These are phyloP conservation scores for Termitomyces sp. DNA, from an alignment of 768 basidiomycete genomes.

Conservation along the genomic window DNA sequence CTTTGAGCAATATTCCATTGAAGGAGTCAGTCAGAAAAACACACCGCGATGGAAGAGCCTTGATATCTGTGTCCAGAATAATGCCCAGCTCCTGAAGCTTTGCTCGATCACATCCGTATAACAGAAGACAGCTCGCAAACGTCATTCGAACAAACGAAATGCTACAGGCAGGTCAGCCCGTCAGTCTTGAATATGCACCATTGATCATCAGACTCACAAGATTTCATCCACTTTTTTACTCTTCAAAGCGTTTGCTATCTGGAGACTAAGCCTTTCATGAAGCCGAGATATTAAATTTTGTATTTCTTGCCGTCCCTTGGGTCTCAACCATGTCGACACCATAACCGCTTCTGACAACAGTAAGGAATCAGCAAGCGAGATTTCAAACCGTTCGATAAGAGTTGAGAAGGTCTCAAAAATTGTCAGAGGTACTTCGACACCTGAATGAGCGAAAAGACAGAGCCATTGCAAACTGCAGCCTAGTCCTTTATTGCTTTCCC, in stretches of 20 bases:
- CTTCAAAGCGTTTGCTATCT: slow-evolving; percentile 35
- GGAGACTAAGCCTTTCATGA: slow-evolving; percentile 38
- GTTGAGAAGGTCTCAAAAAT: slow-evolving; percentile 46
- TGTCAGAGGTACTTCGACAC: slow-evolving; percentile 55
- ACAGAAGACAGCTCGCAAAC: slow-evolving; percentile 54
- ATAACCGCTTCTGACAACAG: slow-evolving; percentile 53
- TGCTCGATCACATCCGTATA: slow-evolving; percentile 63
- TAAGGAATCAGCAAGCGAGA: slow-evolving; percentile 41
- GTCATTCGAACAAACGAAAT: slow-evolving; percentile 60
- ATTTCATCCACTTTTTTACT: slow-evolving; percentile 23
- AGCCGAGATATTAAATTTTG: slow-evolving; percentile 46
- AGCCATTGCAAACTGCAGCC: slow-evolving; percentile 55
- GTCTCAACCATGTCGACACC: slow-evolving; percentile 57
- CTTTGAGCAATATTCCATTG: background rate
- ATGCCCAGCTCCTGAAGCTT: slow-evolving; percentile 43
- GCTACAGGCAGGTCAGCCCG: background rate
- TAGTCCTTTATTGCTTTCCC: slow-evolving; percentile 38
- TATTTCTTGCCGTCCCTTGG: slow-evolving; percentile 56
- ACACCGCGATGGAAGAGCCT: slow-evolving; percentile 55
- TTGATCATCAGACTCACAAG: slow-evolving; percentile 27
- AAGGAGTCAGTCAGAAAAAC: slow-evolving; percentile 15
- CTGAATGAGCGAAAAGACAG: slow-evolving; percentile 56
- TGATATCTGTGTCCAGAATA: slow-evolving; percentile 44
- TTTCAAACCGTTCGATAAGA: slow-evolving; percentile 33
- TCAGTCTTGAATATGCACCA: background rate